phyloP scores from a whole-genome alignment of 176 grass and related monocot genomes.

The Juncus effusus region DNA sequence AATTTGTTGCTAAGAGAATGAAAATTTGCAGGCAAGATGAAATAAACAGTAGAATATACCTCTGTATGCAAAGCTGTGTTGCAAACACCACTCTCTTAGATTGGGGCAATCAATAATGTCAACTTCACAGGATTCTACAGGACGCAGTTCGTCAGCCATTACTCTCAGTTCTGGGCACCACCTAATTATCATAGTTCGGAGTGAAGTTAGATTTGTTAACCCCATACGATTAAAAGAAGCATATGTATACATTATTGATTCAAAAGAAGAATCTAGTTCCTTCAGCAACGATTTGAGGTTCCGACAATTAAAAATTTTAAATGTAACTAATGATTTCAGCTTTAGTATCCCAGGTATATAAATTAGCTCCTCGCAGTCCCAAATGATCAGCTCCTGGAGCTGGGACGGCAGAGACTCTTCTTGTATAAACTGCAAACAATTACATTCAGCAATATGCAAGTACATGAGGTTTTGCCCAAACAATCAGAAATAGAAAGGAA shows the following conservation, averaged over 20 bases:
- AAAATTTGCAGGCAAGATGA: too few species aligned
- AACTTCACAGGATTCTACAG: neutral
- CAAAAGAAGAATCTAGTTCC: neutral
- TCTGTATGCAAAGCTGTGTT: neutral
- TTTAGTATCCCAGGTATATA: neutral
- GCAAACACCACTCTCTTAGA: constrained; percentile 2
- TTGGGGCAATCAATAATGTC: neutral
- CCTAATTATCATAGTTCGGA: neutral
- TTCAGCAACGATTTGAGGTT: neutral
- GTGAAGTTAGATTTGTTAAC: neutral
- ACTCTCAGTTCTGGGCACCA: neutral
- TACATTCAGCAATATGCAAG: neutral
- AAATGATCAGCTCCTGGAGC: neutral
- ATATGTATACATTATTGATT: neutral
- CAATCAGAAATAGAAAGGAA: neutral
- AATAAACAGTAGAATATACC: too few species aligned
- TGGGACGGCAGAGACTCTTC: neutral
- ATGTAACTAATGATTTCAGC: neutral
- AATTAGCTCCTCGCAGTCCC: neutral
- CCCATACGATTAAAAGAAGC: too few species aligned
- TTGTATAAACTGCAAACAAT: neutral
- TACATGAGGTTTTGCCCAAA: neutral
- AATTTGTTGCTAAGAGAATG: too few species aligned
- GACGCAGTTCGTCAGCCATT: neutral
- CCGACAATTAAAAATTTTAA: neutral